These are phyloP conservation scores for Fistulifera pelliculosa DNA, from an alignment of 108 stramenopile genomes.

Conservation along the genomic window DNA sequence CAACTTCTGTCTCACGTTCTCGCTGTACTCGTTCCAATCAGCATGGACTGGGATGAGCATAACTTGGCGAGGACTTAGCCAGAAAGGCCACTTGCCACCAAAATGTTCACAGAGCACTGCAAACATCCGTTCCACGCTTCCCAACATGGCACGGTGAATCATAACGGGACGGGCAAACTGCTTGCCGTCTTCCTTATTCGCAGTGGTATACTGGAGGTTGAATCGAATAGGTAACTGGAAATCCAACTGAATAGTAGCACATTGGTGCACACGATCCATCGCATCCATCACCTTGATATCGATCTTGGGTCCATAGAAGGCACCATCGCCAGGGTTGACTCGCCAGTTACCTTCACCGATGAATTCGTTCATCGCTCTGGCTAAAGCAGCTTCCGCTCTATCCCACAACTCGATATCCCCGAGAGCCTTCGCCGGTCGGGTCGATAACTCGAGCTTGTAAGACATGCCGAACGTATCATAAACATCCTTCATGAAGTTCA, in stretches of 20 bases:
- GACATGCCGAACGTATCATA: slow-evolving; percentile 98
- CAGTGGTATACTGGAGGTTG: slow-evolving; percentile 87
- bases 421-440: slow-evolving; percentile 96
- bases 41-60: slow-evolving; percentile 95
- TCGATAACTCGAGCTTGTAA: slow-evolving; percentile 97
- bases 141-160: slow-evolving; percentile 98
- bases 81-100: slow-evolving; percentile 99
- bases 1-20: slow-evolving; percentile 69
- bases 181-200: slow-evolving; percentile 70
- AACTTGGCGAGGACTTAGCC: slow-evolving; percentile 97
- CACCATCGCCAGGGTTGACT: slow-evolving; percentile 97
- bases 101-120: slow-evolving; percentile 99
- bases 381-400: slow-evolving; percentile 82
- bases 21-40: slow-evolving; percentile 74
- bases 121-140: slow-evolving; percentile 98
- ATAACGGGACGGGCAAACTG: slow-evolving; percentile 94
- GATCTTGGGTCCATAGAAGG: slow-evolving; percentile 99
- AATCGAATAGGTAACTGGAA: slow-evolving; percentile 99
- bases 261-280: slow-evolving; percentile 98
- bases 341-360: slow-evolving; percentile 91
- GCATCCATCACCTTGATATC: slow-evolving; percentile 99
- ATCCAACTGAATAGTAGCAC: slow-evolving; percentile 98
- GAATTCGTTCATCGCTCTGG: slow-evolving; percentile 90
- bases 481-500: slow-evolving; percentile 96
- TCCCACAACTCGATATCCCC: slow-evolving; percentile 95